Evolutionary conservation across 257 asterid genomes (phyloP).

Genomic region (Jaltomata sinuosa): DNA sequence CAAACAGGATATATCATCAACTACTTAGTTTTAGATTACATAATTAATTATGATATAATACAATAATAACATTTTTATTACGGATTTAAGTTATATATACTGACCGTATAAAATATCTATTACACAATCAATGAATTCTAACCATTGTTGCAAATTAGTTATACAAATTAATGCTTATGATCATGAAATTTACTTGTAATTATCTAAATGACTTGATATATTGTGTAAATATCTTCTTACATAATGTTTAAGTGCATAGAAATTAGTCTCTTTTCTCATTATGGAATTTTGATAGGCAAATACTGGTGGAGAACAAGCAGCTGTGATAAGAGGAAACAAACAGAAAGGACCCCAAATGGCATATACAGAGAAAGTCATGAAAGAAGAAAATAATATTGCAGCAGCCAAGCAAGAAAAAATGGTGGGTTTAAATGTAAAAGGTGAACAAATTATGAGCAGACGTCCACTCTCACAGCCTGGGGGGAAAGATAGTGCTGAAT

Average conservation of each 20-base stretch:
- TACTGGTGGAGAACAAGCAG: neutral
- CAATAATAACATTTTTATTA: neutral
- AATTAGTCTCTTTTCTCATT: neutral
- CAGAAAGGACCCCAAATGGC: neutral
- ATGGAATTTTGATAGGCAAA: neutral
- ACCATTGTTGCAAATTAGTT: neutral
- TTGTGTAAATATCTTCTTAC: neutral
- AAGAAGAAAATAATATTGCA: neutral
- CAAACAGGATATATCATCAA: neutral
- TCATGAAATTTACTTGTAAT: neutral
- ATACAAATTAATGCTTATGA: neutral
- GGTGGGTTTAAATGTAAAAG: neutral
- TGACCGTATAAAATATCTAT: neutral
- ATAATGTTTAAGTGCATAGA: no score
- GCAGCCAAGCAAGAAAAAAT: neutral
- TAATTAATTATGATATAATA: neutral
- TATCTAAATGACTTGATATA: neutral
- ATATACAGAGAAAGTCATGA: neutral
- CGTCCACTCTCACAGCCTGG: conserved; percentile 1
- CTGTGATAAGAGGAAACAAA: neutral
- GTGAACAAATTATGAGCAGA: conserved; percentile 13
- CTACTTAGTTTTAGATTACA: neutral
- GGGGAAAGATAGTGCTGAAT: conserved; percentile 19
- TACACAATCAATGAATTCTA: neutral
- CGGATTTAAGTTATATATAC: neutral